Evolutionary conservation across 139 green algal genomes (phyloP).

Genomic region (Chlamydomonas sphaeroides): DNA sequence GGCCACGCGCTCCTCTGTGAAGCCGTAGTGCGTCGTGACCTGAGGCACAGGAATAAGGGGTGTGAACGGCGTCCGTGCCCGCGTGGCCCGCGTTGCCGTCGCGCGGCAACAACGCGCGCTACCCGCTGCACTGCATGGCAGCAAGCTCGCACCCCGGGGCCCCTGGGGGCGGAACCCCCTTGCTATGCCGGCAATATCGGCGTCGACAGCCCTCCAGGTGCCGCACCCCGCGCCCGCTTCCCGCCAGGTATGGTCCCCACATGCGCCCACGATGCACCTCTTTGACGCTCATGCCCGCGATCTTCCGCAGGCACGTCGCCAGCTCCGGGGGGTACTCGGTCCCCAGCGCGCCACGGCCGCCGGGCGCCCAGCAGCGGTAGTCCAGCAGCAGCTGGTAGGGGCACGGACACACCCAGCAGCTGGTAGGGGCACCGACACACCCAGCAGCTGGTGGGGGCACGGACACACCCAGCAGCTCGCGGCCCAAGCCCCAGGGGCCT

Average conservation of each 20-base stretch:
- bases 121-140: no score
- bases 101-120: no score
- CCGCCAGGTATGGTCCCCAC: no score
- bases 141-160: no score
- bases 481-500: no score
- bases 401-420: no score
- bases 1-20: slow-evolving; percentile 37
- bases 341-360: slow-evolving; percentile 5
- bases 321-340: slow-evolving; percentile 43
- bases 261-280: slow-evolving; percentile 14
- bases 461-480: no score
- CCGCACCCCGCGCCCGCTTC: not conserved
- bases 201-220: not conserved
- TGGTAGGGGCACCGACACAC: no score
- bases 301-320: slow-evolving; percentile 31
- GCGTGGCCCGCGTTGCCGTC: no score
- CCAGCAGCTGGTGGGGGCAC: no score
- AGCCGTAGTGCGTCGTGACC: slow-evolving; percentile 42
- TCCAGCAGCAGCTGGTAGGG: slow-evolving; percentile 48
- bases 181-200: not conserved
- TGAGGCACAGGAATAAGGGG: not conserved
- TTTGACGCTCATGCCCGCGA: slow-evolving; percentile 38
- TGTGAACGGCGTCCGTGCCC: no score
- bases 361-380: slow-evolving; percentile 43
- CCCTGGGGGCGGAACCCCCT: no score